Evolutionary conservation across 495 filamentous ascomycete genomes (phyloP), one percentile per base, ranked within the genome.

Genomic region (Trypethelium eluteriae): DNA sequence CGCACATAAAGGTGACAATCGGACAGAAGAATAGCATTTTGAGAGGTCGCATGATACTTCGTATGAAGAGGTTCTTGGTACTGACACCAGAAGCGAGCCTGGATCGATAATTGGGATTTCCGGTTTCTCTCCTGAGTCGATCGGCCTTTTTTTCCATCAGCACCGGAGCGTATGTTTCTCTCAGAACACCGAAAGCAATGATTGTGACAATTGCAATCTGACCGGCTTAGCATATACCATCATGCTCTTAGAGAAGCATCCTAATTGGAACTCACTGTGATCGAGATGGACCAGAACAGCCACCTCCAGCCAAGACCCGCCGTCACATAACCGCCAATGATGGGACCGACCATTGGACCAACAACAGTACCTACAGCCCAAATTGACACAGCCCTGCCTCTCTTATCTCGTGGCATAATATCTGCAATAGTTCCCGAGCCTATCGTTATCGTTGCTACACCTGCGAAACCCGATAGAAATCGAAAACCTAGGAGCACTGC

Each of bases 351-450:
- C 0, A 86, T 86, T 9, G 88, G 88, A 0, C 88, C 88, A 0
- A 91, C 80, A 0, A 90, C 78, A 0, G 88, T 88, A 0, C 81
- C 81, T 0, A 91, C 77, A 66, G 78, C 83, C 78, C 89, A 90
- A 47, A 90, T 80, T 38, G 76, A 79, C 76, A 86, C 79, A 0
- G 82, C 80, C 0, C 76, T 77, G 12, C 82, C 83, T 10, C 84
- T 73, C 50, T 79, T 69, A 46, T 85, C 81, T 0, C 78, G 69
- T 0, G 71, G 70, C 65, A 84, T 85, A 49, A 86, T 82, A 69
- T 86, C 84, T 36, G 83, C 84, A 18, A 86, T 81, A 44, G 85
- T 81, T 16, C 83, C 83, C 1, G 84, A 83, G 67, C 80, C 82
- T 3, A 86, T 72, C 62, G 85, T 82, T 69, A 84, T 85, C 9